Conservation (phyloP, 2,329 filamentous ascomycete genomes). For the Fusarium keratoplasticum region DNA sequence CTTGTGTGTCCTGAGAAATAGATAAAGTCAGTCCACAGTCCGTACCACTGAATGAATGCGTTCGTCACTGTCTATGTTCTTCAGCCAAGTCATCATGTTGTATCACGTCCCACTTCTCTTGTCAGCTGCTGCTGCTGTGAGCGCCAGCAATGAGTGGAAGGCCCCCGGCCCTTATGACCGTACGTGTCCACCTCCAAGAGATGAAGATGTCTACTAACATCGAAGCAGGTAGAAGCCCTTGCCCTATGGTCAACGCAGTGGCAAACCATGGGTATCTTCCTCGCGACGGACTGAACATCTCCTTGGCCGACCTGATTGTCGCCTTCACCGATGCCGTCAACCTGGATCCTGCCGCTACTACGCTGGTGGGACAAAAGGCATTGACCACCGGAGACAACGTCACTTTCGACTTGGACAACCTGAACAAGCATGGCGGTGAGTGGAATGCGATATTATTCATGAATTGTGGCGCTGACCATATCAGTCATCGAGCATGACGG, state of each 20-base stretch:
- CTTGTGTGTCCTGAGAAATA: neutral
- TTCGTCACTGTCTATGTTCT: neutral
- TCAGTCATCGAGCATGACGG: constrained; percentile 38
- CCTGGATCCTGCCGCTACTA: constrained; percentile 38
- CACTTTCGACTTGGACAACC: constrained; percentile 37
- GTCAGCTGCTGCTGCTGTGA: constrained; percentile 25
- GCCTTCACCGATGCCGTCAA: constrained; percentile 40
- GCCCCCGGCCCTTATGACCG: constrained; percentile 26
- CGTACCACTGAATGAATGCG: neutral
- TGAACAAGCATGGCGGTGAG: constrained; percentile 35
- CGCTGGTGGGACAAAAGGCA: constrained; percentile 35
- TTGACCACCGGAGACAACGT: constrained; percentile 30
- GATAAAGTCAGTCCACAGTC: neutral
- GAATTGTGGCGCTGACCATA: neutral
- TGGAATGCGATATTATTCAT: rapidly evolving
- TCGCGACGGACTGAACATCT: constrained; percentile 31
- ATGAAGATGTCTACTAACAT: neutral
- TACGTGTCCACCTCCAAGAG: neutral
- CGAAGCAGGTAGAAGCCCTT: constrained; percentile 33
- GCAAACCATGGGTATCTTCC: constrained; percentile 42
- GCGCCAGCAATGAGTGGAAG: constrained; percentile 30
- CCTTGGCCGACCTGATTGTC: constrained; percentile 27
- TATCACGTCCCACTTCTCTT: constrained; percentile 26
- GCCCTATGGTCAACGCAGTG: constrained; percentile 36
- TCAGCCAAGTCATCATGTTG: constrained; percentile 17